These are phyloP conservation scores for Cardiospermum halicacabum DNA, from an alignment of 345 rosid genomes.

Conservation along the genomic window DNA sequence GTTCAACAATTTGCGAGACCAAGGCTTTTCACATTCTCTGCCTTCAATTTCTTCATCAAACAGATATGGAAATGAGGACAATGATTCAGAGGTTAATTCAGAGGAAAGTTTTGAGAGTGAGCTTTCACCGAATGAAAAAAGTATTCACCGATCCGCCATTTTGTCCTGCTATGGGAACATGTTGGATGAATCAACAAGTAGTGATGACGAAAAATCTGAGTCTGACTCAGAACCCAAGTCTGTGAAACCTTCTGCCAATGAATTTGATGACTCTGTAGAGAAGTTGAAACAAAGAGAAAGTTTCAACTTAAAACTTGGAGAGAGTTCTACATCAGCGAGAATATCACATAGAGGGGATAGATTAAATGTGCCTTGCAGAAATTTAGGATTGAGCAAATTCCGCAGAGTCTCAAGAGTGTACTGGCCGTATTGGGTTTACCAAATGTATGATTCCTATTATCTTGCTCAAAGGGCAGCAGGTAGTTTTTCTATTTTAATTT, in stretches of 20 bases:
- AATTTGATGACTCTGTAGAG: constrained; percentile 23
- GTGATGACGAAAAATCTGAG: constrained; percentile 51
- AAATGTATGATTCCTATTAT: constrained; percentile 75
- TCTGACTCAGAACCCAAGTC: constrained; percentile 31
- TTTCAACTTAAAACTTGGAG: constrained; percentile 23
- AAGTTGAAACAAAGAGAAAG: constrained; percentile 23
- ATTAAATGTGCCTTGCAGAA: constrained; percentile 24
- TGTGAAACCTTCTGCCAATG: constrained; percentile 25
- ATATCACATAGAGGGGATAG: constrained; percentile 29
- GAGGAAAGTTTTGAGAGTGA: constrained; percentile 81
- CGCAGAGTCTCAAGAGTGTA: constrained; percentile 55
- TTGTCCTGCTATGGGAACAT: constrained; percentile 26
- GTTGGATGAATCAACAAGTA: constrained; percentile 58
- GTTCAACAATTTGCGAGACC: constrained; percentile 31
- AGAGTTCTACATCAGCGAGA: constrained; percentile 25
- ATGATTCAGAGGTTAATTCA: constrained; percentile 53
- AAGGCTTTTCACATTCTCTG: constrained; percentile 13
- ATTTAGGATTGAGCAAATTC: constrained; percentile 34
- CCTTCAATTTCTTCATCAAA: constrained; percentile 33
- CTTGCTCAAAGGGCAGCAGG: constrained; percentile 93
- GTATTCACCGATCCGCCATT: constrained; percentile 60
- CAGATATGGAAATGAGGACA: constrained; percentile 31
- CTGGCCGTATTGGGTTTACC: constrained; percentile 89
- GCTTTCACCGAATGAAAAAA: constrained; percentile 64
- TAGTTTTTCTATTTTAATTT: constrained; percentile 24